These are phyloP conservation scores for Aspergillus versicolor DNA, from an alignment of 2,329 filamentous ascomycete genomes.

Conservation along the genomic window DNA sequence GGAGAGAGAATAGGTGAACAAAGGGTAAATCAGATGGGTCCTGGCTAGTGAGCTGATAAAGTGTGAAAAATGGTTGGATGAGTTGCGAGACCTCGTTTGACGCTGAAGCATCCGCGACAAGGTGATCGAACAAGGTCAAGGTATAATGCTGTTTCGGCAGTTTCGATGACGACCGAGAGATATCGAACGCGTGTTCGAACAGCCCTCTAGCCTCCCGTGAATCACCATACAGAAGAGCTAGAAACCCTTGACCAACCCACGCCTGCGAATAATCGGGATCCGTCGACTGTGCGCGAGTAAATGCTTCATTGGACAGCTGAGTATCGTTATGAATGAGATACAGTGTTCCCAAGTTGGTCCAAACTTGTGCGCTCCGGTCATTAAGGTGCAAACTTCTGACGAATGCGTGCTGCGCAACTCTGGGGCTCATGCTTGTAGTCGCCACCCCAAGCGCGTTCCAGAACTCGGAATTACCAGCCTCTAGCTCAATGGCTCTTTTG, in stretches of 20 bases:
- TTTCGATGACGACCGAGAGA: constrained; percentile 73
- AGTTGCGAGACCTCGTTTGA: constrained; percentile 60
- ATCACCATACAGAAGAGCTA: constrained; percentile 76
- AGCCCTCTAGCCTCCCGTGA: constrained; percentile 74
- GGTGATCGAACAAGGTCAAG: constrained; percentile 76
- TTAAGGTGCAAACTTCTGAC: constrained; percentile 90
- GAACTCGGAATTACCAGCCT: constrained; percentile 91
- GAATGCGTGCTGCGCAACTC: constrained; percentile 89
- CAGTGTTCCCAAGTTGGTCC: constrained; percentile 87
- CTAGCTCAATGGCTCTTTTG: constrained; percentile 92
- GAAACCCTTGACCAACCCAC: constrained; percentile 88
- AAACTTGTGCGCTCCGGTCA: constrained; percentile 77
- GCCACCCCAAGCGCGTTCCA: constrained; percentile 96
- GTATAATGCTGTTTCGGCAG: constrained; percentile 77
- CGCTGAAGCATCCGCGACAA: constrained; percentile 58
- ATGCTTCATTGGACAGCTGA: constrained; percentile 84
- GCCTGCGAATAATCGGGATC: constrained; percentile 92
- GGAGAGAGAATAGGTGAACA: constrained; percentile 74
- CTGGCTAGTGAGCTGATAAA: constrained; percentile 76
- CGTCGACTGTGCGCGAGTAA: constrained; percentile 85
- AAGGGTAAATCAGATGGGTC: constrained; percentile 69
- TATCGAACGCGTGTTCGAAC: constrained; percentile 92
- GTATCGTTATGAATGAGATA: constrained; percentile 82
- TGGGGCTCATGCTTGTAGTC: constrained; percentile 79
- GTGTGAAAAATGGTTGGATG: constrained; percentile 83